A percentile compares a stretch with the other conserved stretches of the same genome.
Evolutionary conservation across 306 rosid genomes (phyloP).

Genomic region (Cicer pinnatifidum): DNA sequence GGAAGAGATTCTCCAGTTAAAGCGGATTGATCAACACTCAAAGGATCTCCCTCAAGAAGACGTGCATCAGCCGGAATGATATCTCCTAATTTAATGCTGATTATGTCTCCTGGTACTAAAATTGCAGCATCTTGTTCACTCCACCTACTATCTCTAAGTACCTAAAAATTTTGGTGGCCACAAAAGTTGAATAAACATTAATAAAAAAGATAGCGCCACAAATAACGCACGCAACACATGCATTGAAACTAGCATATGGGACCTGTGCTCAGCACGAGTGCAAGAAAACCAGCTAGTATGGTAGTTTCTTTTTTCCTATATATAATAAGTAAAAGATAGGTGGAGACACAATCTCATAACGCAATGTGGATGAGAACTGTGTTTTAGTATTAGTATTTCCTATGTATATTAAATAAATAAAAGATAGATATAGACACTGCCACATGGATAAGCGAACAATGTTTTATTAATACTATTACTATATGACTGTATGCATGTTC

Average conservation of each 20-base stretch:
- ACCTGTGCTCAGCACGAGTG: no score
- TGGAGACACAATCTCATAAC: neutral
- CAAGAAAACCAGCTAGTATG: neutral
- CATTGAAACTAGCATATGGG: no score
- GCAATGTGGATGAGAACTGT: neutral
- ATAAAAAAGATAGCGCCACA: neutral
- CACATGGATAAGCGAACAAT: neutral
- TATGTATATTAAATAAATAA: neutral
- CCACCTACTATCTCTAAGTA: constrained; percentile 86
- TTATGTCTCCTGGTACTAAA: constrained; percentile 90
- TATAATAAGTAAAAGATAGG: neutral
- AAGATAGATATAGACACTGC: neutral
- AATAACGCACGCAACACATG: constrained; percentile 5
- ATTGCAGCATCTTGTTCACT: constrained; percentile 90
- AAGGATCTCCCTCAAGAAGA: constrained; percentile 92
- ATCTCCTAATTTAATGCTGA: constrained; percentile 91
- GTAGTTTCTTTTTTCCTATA: no score
- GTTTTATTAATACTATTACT: neutral
- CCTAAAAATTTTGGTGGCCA: constrained; percentile 47
- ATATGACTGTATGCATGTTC: no score
- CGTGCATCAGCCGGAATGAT: constrained; percentile 97
- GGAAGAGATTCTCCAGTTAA: constrained; percentile 96
- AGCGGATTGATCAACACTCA: constrained; percentile 95
- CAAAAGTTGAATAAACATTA: constrained; percentile 34
- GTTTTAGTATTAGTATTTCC: neutral